These are phyloP conservation scores for Aegilops tauschii DNA, from an alignment of 176 grass and related monocot species.

Conservation along the genomic window DNA sequence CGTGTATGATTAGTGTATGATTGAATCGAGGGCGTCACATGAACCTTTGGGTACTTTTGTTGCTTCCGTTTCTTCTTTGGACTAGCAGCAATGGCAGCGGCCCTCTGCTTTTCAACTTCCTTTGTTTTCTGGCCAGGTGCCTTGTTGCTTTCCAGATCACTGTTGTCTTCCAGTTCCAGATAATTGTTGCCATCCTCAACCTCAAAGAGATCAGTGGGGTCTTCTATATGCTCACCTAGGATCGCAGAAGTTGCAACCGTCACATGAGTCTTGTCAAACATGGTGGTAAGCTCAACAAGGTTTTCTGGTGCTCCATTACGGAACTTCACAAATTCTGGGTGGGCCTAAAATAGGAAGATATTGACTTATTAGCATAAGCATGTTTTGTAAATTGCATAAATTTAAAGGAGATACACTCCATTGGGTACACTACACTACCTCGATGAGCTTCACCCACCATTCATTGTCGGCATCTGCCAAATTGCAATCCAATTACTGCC, in stretches of 20 bases:
- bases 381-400: neutral
- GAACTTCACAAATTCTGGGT: neutral
- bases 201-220: neutral
- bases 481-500: neutral
- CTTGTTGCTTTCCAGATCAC: neutral
- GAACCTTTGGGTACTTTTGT: neutral
- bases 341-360: neutral
- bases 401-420: neutral
- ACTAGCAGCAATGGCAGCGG: neutral
- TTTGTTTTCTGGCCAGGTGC: neutral
- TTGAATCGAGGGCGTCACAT: neutral
- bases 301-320: neutral
- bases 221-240: conserved; percentile 1
- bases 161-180: neutral
- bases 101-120: neutral
- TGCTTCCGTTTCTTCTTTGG: neutral
- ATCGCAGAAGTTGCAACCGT: neutral
- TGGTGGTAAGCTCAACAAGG: neutral
- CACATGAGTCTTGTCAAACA: neutral
- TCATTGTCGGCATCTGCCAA: neutral
- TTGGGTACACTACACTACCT: neutral
- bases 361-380: neutral
- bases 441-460: neutral
- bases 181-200: neutral
- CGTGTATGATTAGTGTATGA: too few relatives aligned